Percentiles rank a stretch among this genome's conserved stretches.
Evolutionary conservation across 345 rosid genomes (phyloP).

Genomic region (Salix caprea): DNA sequence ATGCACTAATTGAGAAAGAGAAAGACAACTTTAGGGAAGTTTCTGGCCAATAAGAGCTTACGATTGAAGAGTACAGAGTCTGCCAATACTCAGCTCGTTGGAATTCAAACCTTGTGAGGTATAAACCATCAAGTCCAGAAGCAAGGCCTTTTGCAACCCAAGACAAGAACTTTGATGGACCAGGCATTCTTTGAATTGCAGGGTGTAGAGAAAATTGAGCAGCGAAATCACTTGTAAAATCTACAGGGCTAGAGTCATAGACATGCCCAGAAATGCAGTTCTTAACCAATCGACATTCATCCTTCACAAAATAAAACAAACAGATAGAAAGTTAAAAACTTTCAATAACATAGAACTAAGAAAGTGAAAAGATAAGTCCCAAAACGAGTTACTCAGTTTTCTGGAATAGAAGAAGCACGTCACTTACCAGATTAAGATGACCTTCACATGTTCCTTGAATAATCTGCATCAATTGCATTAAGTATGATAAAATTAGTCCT

Average conservation of each 20-base stretch:
- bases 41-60: constrained; percentile 35
- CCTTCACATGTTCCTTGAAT: constrained; percentile 52
- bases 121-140: constrained; percentile 74
- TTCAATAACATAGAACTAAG: not conserved
- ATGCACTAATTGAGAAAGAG: constrained; percentile 5
- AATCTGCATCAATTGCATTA: constrained; percentile 48
- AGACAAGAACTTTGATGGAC: constrained; percentile 60
- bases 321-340: not conserved
- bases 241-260: constrained; percentile 84
- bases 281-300: constrained; percentile 59
- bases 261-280: constrained; percentile 78
- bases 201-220: constrained; percentile 64
- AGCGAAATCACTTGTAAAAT: constrained; percentile 78
- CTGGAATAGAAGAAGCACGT: not conserved
- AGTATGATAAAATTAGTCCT: constrained; percentile 5
- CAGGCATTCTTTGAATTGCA: constrained; percentile 62
- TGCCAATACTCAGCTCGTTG: constrained; percentile 93
- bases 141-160: constrained; percentile 76
- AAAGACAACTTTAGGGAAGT: constrained; percentile 8
- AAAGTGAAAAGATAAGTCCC: not conserved
- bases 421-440: constrained; percentile 54
- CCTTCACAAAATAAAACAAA: constrained; percentile 39
- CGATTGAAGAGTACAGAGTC: constrained; percentile 67
- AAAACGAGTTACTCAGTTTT: not conserved
- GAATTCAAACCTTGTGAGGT: constrained; percentile 74